Conservation (phyloP, 495 filamentous ascomycete species). For the Halenospora varia region DNA sequence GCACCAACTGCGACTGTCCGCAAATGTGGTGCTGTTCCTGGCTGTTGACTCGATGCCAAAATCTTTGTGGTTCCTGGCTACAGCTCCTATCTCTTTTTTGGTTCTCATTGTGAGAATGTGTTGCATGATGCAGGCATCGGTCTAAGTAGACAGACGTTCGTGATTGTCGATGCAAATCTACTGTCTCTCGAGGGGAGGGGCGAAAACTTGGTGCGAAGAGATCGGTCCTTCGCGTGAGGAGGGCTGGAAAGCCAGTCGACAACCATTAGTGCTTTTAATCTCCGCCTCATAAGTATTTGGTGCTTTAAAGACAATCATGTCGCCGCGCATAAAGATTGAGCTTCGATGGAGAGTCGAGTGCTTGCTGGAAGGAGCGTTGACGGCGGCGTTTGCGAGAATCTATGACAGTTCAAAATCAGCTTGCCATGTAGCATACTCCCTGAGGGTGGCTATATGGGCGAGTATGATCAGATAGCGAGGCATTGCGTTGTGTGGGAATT, state of each 20-base stretch:
- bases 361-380: not conserved
- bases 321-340: not conserved
- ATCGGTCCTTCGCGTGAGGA: not conserved
- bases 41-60: slow-evolving; percentile 1
- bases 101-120: not conserved
- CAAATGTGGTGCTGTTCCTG: slow-evolving; percentile 1
- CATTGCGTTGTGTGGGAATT: not conserved
- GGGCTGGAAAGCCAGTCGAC: not conserved
- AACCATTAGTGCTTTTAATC: not conserved
- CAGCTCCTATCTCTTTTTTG: not conserved
- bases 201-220: slow-evolving; percentile 1
- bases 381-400: not conserved
- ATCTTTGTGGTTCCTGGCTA: slow-evolving; percentile 2
- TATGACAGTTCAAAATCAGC: not conserved
- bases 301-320: slow-evolving; percentile 1
- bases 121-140: not conserved
- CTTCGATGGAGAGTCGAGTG: slow-evolving; percentile 1
- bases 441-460: not conserved
- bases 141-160: slow-evolving; percentile 1
- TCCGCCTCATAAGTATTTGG: not conserved
- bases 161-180: slow-evolving; percentile 1
- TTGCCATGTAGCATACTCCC: not conserved
- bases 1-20: not conserved
- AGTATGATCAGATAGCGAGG: not conserved
- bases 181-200: not conserved